phyloP scores from a whole-genome alignment of 139 green algal genomes.

The Yamagishiella unicocca region DNA sequence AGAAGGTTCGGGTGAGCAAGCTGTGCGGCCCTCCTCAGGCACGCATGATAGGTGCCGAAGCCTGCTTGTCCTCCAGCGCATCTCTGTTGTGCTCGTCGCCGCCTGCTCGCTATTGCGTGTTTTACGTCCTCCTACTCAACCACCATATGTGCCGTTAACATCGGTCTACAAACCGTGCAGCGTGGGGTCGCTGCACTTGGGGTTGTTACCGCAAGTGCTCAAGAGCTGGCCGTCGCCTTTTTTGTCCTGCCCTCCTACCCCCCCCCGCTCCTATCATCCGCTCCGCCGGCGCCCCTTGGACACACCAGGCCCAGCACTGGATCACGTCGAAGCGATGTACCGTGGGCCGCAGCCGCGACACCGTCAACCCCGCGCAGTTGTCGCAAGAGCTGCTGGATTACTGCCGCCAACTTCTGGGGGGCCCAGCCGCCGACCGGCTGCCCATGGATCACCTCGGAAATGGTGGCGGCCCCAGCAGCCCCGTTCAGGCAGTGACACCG shows the following conservation, averaged over 20 bases:
- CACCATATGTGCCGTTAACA: too few relatives aligned
- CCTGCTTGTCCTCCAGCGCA: too few relatives aligned
- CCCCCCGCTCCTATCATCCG: neutral
- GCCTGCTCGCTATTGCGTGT: too few relatives aligned
- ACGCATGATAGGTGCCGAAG: too few relatives aligned
- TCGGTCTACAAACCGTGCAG: too few relatives aligned
- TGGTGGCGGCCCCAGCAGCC: neutral
- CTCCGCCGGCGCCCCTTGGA: neutral
- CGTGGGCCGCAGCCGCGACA: neutral
- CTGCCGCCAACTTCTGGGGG: neutral
- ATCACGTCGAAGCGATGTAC: slow-evolving; percentile 27
- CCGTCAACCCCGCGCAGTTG: neutral
- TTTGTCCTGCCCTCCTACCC: too few relatives aligned
- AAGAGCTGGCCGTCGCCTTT: too few relatives aligned
- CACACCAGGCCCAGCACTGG: slow-evolving; percentile 21
- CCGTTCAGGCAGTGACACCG: neutral
- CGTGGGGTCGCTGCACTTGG: too few relatives aligned
- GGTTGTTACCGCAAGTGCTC: too few relatives aligned
- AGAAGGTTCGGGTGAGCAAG: neutral
- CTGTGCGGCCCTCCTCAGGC: too few relatives aligned
- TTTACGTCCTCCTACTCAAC: too few relatives aligned
- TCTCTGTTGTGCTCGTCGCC: too few relatives aligned
- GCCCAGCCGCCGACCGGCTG: neutral
- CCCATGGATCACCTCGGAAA: neutral
- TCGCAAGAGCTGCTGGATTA: neutral